Base-by-base conservation (phyloP, 495 filamentous ascomycete genomes). In the Viridothelium virens region DNA sequence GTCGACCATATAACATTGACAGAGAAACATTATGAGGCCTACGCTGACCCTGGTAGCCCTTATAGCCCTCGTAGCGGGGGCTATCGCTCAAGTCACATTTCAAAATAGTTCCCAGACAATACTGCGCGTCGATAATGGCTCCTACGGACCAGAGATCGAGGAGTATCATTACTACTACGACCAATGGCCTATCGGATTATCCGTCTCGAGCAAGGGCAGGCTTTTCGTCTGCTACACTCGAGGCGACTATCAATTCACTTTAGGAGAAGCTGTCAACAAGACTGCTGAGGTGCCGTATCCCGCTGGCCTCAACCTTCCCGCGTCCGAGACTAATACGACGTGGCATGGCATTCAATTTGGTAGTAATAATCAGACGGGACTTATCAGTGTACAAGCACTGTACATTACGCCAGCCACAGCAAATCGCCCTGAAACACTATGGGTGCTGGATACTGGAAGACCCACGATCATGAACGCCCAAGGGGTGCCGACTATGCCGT, bases 181-280 rank as follows among this genome's bases (percentile, higher is more conserved):
- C 50, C 72, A 79, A 70, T 78, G 77, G 77, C 78, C 78, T 14
- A 79, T 77, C 47, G 78, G 75, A 5, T 70, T 78, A 34, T 71
- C 76, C 10, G 73, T 78, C 5, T 75, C 77, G 25, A 74, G 68
- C 10, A 70, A 73, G 12, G 77, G 74, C 46, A 69, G 77, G 16
- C 68, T 78, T 10, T 80, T 80, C 66, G 72, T 74, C 16, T 76
- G 71, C 67, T 79, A 76, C 64, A 77, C 77, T 16, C 73, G 74
- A 38, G 75, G 75, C 46, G 68, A 59, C 33, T 73, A 75, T 67
- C 34, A 62, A 2, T 79, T 73, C 67, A 79, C 73, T 7, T 65
- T 75, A 36, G 77, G 75, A 38, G 77, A 77, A 36, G 71, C 77
- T 39, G 66, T 70, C 3, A 79, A 78, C 56, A 63, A 67, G 38